Evolutionary conservation across 2,329 filamentous ascomycete species (phyloP).

Genomic region (Aspergillus floridensis): DNA sequence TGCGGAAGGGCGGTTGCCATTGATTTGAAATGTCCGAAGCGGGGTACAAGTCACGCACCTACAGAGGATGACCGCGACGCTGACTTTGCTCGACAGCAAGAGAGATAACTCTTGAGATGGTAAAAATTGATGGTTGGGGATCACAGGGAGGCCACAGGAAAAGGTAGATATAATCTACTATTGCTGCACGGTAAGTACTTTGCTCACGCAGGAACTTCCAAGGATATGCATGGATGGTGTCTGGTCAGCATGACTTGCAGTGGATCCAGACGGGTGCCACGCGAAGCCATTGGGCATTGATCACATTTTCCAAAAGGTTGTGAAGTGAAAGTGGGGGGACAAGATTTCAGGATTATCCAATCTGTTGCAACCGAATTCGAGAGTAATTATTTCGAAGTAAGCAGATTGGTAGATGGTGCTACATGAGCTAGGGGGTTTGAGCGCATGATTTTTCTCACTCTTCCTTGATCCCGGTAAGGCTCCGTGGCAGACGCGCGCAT

Average conservation of each 20-base stretch:
- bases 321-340: not conserved
- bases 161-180: conserved; percentile 5
- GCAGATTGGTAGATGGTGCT: not conserved
- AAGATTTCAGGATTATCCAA: not conserved
- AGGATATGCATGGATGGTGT: conserved; percentile 11
- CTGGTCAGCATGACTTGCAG: conserved; percentile 16
- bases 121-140: not conserved
- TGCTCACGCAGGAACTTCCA: conserved; percentile 17
- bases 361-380: not conserved
- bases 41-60: conserved; percentile 14
- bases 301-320: conserved; percentile 2
- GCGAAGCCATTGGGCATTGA: conserved; percentile 12
- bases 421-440: not conserved
- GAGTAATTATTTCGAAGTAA: not conserved
- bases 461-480: not conserved
- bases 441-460: not conserved
- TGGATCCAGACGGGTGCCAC: conserved; percentile 8
- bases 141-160: not conserved
- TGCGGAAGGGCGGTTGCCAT: conserved; percentile 15
- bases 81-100: conserved; percentile 13
- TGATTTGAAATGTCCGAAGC: conserved; percentile 16
- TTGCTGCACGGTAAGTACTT: conserved; percentile 9
- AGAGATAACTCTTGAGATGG: conserved; percentile 2
- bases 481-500: not conserved
- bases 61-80: conserved; percentile 12